phyloP scores from a whole-genome alignment of 495 filamentous ascomycete species.

The Neurospora sp. region DNA sequence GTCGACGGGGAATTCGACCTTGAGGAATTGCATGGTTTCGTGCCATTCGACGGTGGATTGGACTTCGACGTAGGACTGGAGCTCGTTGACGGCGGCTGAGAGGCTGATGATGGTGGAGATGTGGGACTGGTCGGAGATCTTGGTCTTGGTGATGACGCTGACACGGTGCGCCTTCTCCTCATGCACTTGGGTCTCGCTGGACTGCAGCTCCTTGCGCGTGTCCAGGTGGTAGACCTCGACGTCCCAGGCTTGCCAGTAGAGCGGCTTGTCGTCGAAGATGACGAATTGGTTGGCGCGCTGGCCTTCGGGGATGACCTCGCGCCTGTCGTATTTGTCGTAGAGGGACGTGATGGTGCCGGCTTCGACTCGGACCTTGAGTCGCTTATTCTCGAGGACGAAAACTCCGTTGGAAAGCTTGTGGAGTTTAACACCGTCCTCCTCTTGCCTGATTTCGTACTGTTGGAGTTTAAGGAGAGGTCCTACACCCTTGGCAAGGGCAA shows the following conservation, averaged over 20 bases:
- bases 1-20: slow-evolving; percentile 96
- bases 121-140: slow-evolving; percentile 79
- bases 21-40: slow-evolving; percentile 95
- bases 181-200: slow-evolving; percentile 55
- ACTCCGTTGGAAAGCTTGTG: slow-evolving; percentile 54
- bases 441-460: slow-evolving; percentile 31
- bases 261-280: slow-evolving; percentile 93
- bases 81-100: slow-evolving; percentile 49
- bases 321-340: slow-evolving; percentile 54
- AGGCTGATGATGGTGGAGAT: slow-evolving; percentile 81
- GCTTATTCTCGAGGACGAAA: slow-evolving; percentile 68
- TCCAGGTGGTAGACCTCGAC: slow-evolving; percentile 93
- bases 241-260: slow-evolving; percentile 99
- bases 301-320: slow-evolving; percentile 71
- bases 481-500: slow-evolving; percentile 39
- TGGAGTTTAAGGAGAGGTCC: slow-evolving; percentile 41
- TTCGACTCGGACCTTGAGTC: slow-evolving; percentile 60
- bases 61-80: slow-evolving; percentile 67
- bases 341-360: slow-evolving; percentile 74
- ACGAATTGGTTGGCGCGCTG: slow-evolving; percentile 84
- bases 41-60: slow-evolving; percentile 81
- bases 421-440: slow-evolving; percentile 46
- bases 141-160: slow-evolving; percentile 67
- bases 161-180: slow-evolving; percentile 66
- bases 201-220: slow-evolving; percentile 63